phyloP scores from a whole-genome alignment of 768 basidiomycete genomes.

The Xerocomus potaroensis region DNA sequence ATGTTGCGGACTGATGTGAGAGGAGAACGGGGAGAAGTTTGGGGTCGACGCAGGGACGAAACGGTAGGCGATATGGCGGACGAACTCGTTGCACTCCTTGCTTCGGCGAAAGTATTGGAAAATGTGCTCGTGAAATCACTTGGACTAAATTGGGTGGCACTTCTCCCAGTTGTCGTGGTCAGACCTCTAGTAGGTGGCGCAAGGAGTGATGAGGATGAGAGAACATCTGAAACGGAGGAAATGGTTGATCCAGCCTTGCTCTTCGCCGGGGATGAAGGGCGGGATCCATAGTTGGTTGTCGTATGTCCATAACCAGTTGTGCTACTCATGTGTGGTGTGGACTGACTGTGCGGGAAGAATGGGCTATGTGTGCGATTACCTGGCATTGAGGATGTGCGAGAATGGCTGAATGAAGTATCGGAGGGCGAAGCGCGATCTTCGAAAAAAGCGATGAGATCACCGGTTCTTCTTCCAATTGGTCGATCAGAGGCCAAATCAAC shows the following conservation, averaged over 20 bases:
- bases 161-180: slow-evolving; percentile 15
- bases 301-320: slow-evolving; percentile 35
- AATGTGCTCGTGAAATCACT: slow-evolving; percentile 36
- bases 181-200: slow-evolving; percentile 43
- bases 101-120: slow-evolving; percentile 39
- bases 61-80: slow-evolving; percentile 38
- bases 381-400: slow-evolving; percentile 52
- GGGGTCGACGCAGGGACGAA: slow-evolving; percentile 56
- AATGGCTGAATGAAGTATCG: slow-evolving; percentile 38
- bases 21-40: slow-evolving; percentile 66
- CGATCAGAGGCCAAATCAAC: slow-evolving; percentile 53
- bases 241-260: slow-evolving; percentile 33
- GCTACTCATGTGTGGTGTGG: slow-evolving; percentile 37
- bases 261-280: slow-evolving; percentile 47
- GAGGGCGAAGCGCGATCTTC: slow-evolving; percentile 49
- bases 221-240: slow-evolving; percentile 22
- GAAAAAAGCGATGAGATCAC: slow-evolving; percentile 72
- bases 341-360: slow-evolving; percentile 32
- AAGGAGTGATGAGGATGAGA: slow-evolving; percentile 41
- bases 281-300: slow-evolving; percentile 36
- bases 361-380: slow-evolving; percentile 31
- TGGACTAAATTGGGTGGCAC: slow-evolving; percentile 34
- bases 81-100: slow-evolving; percentile 21
- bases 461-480: slow-evolving; percentile 51
- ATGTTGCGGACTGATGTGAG: slow-evolving; percentile 73